Percentiles rank a stretch among this genome's conserved stretches.
Conservation (phyloP, 2,329 filamentous ascomycete genomes). For the Cladobotryum protrusum region DNA sequence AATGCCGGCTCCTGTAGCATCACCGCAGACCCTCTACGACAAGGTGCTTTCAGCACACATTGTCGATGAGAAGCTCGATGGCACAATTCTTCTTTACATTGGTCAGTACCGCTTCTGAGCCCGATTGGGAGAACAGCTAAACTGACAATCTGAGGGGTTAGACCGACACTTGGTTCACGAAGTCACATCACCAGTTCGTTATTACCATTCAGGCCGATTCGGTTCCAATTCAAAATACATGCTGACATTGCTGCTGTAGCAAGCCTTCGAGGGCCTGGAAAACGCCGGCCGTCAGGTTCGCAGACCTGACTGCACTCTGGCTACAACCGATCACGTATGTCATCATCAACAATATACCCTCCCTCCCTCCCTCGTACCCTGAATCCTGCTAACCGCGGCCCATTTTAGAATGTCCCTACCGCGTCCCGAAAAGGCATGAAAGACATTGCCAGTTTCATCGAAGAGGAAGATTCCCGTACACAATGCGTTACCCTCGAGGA, state of each 20-base stretch:
- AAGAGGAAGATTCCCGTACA: conserved; percentile 86
- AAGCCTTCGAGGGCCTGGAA: conserved; percentile 94
- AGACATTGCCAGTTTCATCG: conserved; percentile 87
- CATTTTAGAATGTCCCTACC: conserved; percentile 79
- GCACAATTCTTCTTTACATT: conserved; percentile 89
- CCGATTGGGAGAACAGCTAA: neutral
- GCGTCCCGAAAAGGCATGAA: conserved; percentile 86
- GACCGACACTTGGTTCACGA: conserved; percentile 96
- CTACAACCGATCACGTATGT: conserved; percentile 91
- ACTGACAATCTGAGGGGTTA: conserved; percentile 28
- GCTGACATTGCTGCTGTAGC: conserved; percentile 42
- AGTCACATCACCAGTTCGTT: conserved; percentile 85
- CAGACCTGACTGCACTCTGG: conserved; percentile 92
- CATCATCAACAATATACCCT: neutral
- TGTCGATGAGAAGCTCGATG: conserved; percentile 91
- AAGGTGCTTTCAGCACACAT: conserved; percentile 95
- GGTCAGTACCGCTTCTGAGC: conserved; percentile 47
- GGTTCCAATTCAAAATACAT: neutral
- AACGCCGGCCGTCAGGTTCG: conserved; percentile 84
- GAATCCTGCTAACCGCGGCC: conserved; percentile 12
- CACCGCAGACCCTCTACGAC: conserved; percentile 86
- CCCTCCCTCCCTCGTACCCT: neutral
- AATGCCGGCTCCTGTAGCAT: conserved; percentile 70
- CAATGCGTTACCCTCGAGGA: conserved; percentile 96
- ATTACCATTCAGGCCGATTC: neutral